Evolutionary conservation across 495 filamentous ascomycete species (phyloP).

Genomic region (Acidomyces sp.): DNA sequence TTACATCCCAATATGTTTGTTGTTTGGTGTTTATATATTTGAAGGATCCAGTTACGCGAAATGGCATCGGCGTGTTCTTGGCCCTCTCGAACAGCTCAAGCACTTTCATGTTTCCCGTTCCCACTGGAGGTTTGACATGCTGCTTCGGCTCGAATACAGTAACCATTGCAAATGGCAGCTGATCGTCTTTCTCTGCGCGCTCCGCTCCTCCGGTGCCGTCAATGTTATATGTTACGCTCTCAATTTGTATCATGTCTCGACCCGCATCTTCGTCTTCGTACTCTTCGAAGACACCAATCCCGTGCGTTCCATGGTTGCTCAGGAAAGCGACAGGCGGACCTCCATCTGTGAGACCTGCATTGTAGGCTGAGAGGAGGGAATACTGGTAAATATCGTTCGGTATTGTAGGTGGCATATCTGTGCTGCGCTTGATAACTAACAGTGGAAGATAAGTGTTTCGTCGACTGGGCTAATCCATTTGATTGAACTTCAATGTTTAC

Average conservation of each 20-base stretch:
- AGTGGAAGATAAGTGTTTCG: background rate
- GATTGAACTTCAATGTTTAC: too few relatives aligned
- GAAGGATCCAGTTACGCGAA: slow-evolving; percentile 14
- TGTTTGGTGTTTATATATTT: slow-evolving; percentile 14
- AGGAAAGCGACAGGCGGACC: slow-evolving; percentile 19
- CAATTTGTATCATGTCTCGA: slow-evolving; percentile 17
- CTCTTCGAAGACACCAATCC: slow-evolving; percentile 17
- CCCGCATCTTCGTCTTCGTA: slow-evolving; percentile 5
- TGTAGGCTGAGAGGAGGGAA: slow-evolving; percentile 18
- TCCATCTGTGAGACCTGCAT: slow-evolving; percentile 14
- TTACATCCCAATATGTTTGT: slow-evolving; percentile 12
- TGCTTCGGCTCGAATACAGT: slow-evolving; percentile 16
- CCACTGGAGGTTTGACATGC: slow-evolving; percentile 4
- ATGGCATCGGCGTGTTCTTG: slow-evolving; percentile 21
- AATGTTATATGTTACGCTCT: slow-evolving; percentile 14
- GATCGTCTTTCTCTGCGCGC: slow-evolving; percentile 12
- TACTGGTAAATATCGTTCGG: slow-evolving; percentile 25
- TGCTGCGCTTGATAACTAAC: background rate
- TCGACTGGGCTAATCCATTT: too few relatives aligned
- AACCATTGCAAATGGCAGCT: slow-evolving; percentile 19
- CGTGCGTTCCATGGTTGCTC: slow-evolving; percentile 20
- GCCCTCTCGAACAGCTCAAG: slow-evolving; percentile 12
- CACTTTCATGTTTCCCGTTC: slow-evolving; percentile 6
- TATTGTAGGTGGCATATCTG: slow-evolving; percentile 10
- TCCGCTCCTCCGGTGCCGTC: slow-evolving; percentile 10